Percentiles rank a stretch among this genome's conserved stretches.
Conservation (phyloP, 192 early-diverging fungal genomes). For the Coemansia sp. region DNA sequence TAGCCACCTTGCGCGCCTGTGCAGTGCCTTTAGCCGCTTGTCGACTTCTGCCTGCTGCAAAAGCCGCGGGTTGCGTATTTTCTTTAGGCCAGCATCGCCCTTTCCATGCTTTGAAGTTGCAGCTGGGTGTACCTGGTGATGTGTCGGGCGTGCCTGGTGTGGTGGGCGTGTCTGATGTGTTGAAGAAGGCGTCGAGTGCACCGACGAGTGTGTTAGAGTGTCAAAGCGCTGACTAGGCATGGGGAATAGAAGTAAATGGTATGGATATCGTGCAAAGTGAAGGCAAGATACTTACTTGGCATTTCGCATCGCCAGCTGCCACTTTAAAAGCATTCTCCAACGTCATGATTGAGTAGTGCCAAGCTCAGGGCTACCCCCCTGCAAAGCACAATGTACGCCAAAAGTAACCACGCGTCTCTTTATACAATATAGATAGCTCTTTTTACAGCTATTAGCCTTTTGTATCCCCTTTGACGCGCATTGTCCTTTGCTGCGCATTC, state of each 20-base stretch:
- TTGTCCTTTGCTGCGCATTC: constrained; percentile 9
- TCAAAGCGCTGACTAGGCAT: constrained; percentile 6
- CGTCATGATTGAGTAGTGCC: not conserved
- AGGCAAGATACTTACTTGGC: not conserved
- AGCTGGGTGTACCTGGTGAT: not conserved
- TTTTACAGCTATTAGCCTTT: no score
- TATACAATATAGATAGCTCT: not conserved
- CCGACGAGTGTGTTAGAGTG: not conserved
- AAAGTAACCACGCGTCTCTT: not conserved
- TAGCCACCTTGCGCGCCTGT: constrained; percentile 24
- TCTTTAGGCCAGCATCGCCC: constrained; percentile 4
- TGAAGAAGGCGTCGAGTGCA: not conserved
- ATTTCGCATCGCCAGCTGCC: not conserved
- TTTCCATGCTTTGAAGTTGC: not conserved
- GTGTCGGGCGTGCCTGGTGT: not conserved
- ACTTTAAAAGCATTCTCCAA: not conserved
- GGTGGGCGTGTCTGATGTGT: not conserved
- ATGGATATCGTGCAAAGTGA: not conserved
- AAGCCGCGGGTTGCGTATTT: constrained; percentile 32
- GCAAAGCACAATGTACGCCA: constrained; percentile 1
- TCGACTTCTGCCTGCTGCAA: constrained; percentile 23
- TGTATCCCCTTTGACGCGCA: not conserved
- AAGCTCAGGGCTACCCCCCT: not conserved
- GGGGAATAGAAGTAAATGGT: not conserved
- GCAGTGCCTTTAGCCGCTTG: constrained; percentile 33